Evolutionary conservation across 75 land plant species (phyloP), one percentile per base, ranked within the genome.

Genomic region (Cupressus sempervirens): DNA sequence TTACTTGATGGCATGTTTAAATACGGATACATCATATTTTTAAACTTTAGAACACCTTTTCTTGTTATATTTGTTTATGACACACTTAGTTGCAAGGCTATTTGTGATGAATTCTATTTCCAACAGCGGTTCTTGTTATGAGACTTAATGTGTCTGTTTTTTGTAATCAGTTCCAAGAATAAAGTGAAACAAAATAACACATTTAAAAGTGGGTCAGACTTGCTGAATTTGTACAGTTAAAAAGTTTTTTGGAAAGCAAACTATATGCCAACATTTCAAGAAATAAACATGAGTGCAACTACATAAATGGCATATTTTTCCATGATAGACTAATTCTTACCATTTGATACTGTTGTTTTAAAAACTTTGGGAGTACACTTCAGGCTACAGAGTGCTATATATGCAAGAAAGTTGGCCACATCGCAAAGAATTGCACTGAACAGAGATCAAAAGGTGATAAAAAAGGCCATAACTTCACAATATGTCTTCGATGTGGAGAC

Each of bases 401-500:
- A 29, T 94, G 96, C 91, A 93, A 93, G 84, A 90, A 74, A 45
- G 84, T 86, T 58, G 94, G 96, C 3, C 96, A 94, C 76, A 84
- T 86, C 11, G 91, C 93, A 54, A 94, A 87, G 77, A 86, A 88
- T 58, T 94, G 96, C 84, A 93, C 94, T 12, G 90, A 90, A 8
- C 91, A 92, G 82, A 1, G 54, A 18, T 41, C 29, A 3, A 58
- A 29, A 45, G 73, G 85, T 74, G 75, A 87, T 13, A 82, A 41
- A 68, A 84, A 43, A 43, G 32, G 81, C 76, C 74, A 86, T 1
- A 65, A 38, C 50, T 50, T 67, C 8, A 85, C 83, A 43, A 5
- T 92, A 9, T 94, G 96, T 83, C 85, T 94, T 23, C 87, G 53
- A 65, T 94, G 96, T 88, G 96, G 96, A 34, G 87, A 89, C 75